Evolutionary conservation across 805 yeast genomes (phyloP).

Genomic region (Teunomyces lycoperdinae): DNA sequence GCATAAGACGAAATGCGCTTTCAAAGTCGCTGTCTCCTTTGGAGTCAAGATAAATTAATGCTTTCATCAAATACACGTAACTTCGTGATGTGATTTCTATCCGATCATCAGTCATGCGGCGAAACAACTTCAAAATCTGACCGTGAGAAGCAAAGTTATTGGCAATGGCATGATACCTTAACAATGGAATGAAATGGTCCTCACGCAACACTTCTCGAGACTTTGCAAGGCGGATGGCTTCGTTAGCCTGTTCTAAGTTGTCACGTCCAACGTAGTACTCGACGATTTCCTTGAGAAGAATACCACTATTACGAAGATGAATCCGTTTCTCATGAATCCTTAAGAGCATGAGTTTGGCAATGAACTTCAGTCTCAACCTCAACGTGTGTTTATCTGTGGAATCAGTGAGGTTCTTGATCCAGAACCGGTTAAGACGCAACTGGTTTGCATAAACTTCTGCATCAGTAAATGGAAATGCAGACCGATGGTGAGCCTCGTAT

Average conservation of each 20-base stretch:
- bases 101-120: slow-evolving; percentile 29
- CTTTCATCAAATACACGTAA: slow-evolving; percentile 29
- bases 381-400: slow-evolving; percentile 9
- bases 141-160: slow-evolving; percentile 18
- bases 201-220: slow-evolving; percentile 19
- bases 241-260: slow-evolving; percentile 18
- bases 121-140: slow-evolving; percentile 28
- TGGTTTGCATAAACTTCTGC: slow-evolving; percentile 26
- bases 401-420: slow-evolving; percentile 19
- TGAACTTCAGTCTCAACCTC: slow-evolving; percentile 9
- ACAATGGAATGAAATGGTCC: slow-evolving; percentile 28
- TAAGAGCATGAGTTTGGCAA: slow-evolving; percentile 10
- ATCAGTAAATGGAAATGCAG: slow-evolving; percentile 28
- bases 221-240: slow-evolving; percentile 17
- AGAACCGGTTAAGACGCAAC: slow-evolving; percentile 26
- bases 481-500: slow-evolving; percentile 27
- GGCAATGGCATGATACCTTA: slow-evolving; percentile 17
- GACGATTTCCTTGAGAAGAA: slow-evolving; percentile 26
- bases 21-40: slow-evolving; percentile 20
- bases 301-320: slow-evolving; percentile 9
- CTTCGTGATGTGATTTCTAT: slow-evolving; percentile 25
- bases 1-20: slow-evolving; percentile 29
- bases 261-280: slow-evolving; percentile 17
- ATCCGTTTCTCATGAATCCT: slow-evolving; percentile 8
- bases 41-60: slow-evolving; percentile 25